Evolutionary conservation across 2,329 filamentous ascomycete genomes (phyloP), one percentile per base, ranked within the genome.

Genomic region (Juglanconis oblonga): DNA sequence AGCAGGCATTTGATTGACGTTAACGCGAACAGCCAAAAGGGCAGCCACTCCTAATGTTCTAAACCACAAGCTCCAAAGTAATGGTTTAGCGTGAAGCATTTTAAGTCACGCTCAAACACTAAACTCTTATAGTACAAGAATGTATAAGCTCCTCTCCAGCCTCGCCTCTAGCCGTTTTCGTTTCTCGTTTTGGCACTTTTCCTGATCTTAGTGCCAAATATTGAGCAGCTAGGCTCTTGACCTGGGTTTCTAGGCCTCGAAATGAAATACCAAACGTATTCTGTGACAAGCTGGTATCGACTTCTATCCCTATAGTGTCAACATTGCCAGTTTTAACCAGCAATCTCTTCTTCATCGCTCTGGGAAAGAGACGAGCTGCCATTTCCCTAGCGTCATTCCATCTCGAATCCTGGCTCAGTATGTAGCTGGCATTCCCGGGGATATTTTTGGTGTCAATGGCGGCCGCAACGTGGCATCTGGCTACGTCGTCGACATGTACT

Each of bases 301-400:
- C 64, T 6, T 69, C 65, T 24, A 68, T 68, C 62, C 59, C 50
- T 0, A 58, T 66, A 4, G 67, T 68, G 59, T 48, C 62, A 38
- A 67, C 65, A 50, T 58, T 66, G 44, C 68, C 69, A 17, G 58
- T 62, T 31, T 48, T 54, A 4, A 68, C 64, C 42, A 70, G 55
- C 42, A 67, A 66, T 63, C 55, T 71, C 64, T 47, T 69, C 67
- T 64, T 66, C 52, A 62, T 68, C 60, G 65, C 70, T 6, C 63
- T 55, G 13, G 66, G 64, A 54, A 69, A 78, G 33, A 64, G 64
- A 24, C 67, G 61, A 50, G 70, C 67, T 4, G 72, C 74, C 52
- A 78, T 74, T 17, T 71, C 70, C 49, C 73, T 72, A 0, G 72
- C 69, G 31, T 76, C 73, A 49, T 74, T 73, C 76, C 75, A 79